These are phyloP conservation scores for Priceomyces medius DNA, from an alignment of 805 yeast genomes.

Conservation along the genomic window DNA sequence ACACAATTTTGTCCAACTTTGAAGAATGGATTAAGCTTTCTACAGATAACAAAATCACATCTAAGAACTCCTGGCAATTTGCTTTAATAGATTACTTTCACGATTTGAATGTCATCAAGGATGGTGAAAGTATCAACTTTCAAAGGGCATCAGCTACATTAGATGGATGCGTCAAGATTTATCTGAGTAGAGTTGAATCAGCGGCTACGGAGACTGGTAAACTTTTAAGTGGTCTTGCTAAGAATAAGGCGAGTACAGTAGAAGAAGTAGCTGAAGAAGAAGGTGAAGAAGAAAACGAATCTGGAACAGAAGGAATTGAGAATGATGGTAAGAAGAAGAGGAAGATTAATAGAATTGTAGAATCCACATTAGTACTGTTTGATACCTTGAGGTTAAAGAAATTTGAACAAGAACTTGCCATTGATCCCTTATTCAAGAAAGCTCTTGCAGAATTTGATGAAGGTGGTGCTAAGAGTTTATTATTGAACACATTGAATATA, in stretches of 20 bases:
- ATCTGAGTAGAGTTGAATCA: constrained; percentile 35
- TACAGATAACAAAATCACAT: constrained; percentile 62
- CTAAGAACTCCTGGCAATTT: constrained; percentile 85
- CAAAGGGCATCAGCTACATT: constrained; percentile 35
- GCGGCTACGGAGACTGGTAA: constrained; percentile 38
- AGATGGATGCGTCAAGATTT: constrained; percentile 39
- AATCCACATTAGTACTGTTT: constrained; percentile 31
- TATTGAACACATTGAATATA: constrained; percentile 24
- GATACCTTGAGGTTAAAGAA: constrained; percentile 9
- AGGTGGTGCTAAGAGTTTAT: constrained; percentile 30
- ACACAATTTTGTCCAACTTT: constrained; percentile 43
- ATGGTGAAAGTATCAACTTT: constrained; percentile 53
- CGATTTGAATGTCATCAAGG: constrained; percentile 71
- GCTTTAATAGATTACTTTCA: constrained; percentile 90
- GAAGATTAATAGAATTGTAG: constrained; percentile 33
- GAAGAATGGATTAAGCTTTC: constrained; percentile 51
- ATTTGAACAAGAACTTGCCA: constrained; percentile 27
- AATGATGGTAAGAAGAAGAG: constrained; percentile 23
- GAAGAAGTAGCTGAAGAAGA: constrained; percentile 21
- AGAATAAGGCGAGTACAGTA: constrained; percentile 15
- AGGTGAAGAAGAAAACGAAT: constrained; percentile 19
- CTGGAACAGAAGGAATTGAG: constrained; percentile 13
- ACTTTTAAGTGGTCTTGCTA: constrained; percentile 28
- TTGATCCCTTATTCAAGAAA: constrained; percentile 30
- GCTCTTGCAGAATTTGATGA: constrained; percentile 30